Conservation (phyloP, 2,329 filamentous ascomycete genomes). For the Hypoxylon sp. region DNA sequence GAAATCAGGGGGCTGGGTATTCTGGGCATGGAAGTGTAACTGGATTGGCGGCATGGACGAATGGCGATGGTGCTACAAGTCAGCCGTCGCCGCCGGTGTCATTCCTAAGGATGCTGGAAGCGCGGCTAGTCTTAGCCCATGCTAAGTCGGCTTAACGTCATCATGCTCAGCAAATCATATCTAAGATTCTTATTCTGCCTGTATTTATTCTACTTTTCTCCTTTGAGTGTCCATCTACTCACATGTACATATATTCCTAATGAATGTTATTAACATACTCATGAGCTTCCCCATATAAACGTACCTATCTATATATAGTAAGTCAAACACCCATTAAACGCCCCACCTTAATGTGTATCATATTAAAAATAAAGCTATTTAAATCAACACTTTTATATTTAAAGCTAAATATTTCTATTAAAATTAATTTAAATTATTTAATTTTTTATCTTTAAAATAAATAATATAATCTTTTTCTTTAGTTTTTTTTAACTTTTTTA, state of each 20-base stretch:
- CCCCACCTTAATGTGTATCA: too few relatives aligned
- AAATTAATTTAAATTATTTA: too few relatives aligned
- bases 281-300: not conserved
- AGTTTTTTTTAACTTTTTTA: too few relatives aligned
- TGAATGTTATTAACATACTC: not conserved
- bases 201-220: not conserved
- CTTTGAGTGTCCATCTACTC: not conserved
- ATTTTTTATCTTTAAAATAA: too few relatives aligned
- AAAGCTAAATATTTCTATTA: too few relatives aligned
- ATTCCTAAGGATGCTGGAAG: conserved; percentile 49
- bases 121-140: conserved; percentile 43
- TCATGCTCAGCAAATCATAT: not conserved
- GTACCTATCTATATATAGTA: too few relatives aligned
- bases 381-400: too few relatives aligned
- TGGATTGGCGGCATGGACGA: conserved; percentile 59
- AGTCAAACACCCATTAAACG: too few relatives aligned
- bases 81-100: conserved; percentile 48
- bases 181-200: not conserved
- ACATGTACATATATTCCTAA: not conserved
- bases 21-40: conserved; percentile 72
- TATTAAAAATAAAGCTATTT: too few relatives aligned
- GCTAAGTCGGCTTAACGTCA: conserved; percentile 19
- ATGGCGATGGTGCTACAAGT: conserved; percentile 65
- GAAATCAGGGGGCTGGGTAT: conserved; percentile 67
- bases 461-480: too few relatives aligned